Evolutionary conservation across 2,329 filamentous ascomycete species (phyloP), one percentile per base, ranked within the genome.

Genomic region (Beauveria sp.): DNA sequence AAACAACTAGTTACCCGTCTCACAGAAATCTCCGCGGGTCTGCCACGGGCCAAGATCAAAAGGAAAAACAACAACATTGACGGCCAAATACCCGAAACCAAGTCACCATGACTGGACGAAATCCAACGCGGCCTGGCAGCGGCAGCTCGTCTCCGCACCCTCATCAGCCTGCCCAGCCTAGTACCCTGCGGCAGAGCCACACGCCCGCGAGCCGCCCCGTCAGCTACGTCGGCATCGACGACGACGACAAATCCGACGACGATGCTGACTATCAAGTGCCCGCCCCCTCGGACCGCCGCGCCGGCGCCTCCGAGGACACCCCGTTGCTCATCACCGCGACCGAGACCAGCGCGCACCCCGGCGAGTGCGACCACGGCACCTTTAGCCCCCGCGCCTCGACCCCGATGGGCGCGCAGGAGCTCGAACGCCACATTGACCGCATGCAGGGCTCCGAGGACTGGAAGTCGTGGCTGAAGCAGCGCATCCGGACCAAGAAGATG

Each of bases 361-460:
- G 79, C 22, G 71, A 73, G 59, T 91, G 87, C 76, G 81, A 83
- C 68, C 88, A 95, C 75, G 90, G 90, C 67, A 89, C 89, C 18
- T 91, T 93, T 69, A 91, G 89, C 49, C 88, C 89, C 1, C 78
- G 85, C 43, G 82, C 88, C 0, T 76, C 75, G 51, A 84, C 81
- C 55, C 79, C 80, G 4, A 34, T 58, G 28, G 53, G 53, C 20
- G n/a, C 53, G 22, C 38, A 48, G 43, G 53, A 45, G 40, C 48
- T 60, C 4, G 57, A 53, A 26, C 43, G 16, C 31, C 46, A 50
- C 24, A 60, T 60, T 52, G 57, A 60, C 48, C 24, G 53, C 20
- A 45, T 57, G 46, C 53, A 51, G 8, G 73, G 74, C 12, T 72
- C 75, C 45, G 73, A 75, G 10, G 75, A 76, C 60, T 84, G 80